Base-by-base conservation (phyloP, 257 asterid genomes). In the Forsythia suspensa region DNA sequence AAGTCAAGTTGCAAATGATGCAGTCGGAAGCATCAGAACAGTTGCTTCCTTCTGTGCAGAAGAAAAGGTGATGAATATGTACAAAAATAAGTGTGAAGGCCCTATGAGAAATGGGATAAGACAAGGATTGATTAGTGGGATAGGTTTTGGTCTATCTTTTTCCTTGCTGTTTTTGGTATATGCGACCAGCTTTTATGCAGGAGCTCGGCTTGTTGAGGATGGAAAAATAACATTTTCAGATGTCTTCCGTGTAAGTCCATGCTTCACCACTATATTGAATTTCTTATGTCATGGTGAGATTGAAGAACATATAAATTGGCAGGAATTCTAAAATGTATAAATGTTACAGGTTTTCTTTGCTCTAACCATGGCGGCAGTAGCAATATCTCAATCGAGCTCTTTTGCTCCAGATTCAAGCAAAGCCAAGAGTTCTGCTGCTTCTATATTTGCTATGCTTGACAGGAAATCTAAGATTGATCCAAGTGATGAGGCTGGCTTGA, bases 1-100 rank as follows among this genome's bases (percentile, higher is more conserved):
- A 2, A 92, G 97, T 83, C 97, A 91, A 78, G 91, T 94, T 5
- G 98, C 97, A 7, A 91, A 87, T 77, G 97, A 94, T 59, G 98
- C 98, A 0, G 96, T 93, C 39, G 96, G 96, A 71, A 93, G 93
- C 79, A 93, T 93, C 80, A 79, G 97, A 78, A 94, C 97, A 13
- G 88, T 94, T 16, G 98, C 97, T 68, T 94, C 98, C 69, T 94
- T 90, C 81, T 92, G 97, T 70, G 96, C 98, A 0, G 96, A 94
- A 82, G 97, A 90, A 68, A 94, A 88, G 83, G 91, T 94, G 46
- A 89, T 92, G 95, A 89, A 44, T 24, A 77, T 89, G 81, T 92
- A 94, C 90, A 87, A 83, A 76, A 80, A 46, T n/a, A 90, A 90
- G 85, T 94, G 98, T 63, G 90, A 92, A 83, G 97, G 86, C 2